phyloP scores from a whole-genome alignment of 1,284 basidiomycete genomes.

The Fomitopsis schrenkii region DNA sequence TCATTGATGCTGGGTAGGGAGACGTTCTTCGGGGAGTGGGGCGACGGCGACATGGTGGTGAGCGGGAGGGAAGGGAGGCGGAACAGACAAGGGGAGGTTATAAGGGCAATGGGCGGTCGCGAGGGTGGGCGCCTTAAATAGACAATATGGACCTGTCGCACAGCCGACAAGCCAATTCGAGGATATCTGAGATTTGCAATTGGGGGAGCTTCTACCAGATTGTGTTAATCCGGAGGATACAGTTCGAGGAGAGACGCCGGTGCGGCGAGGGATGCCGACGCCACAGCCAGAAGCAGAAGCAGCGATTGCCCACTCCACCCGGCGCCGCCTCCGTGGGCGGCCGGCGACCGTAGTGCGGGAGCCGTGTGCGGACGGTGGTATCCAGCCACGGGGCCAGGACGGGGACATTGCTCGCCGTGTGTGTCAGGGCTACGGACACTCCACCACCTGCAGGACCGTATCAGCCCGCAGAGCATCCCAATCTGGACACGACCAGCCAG shows the following conservation, averaged over 20 bases:
- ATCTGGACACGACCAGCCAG: background rate
- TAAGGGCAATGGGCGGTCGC: background rate
- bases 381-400: background rate
- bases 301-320: background rate
- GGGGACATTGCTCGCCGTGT: background rate
- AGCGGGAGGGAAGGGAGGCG: background rate
- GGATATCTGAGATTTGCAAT: constrained; percentile 8
- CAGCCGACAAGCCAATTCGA: constrained; percentile 4
- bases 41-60: constrained; percentile 9
- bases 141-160: constrained; percentile 1
- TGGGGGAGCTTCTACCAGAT: constrained; percentile 1
- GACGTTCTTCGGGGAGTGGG: constrained; percentile 9
- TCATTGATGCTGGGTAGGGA: constrained; percentile 27
- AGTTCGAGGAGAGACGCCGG: background rate
- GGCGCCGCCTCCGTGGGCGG: background rate
- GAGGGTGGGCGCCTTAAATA: constrained; percentile 6
- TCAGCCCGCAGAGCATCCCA: background rate
- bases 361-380: background rate
- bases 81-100: constrained; percentile 1
- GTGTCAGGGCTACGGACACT: background rate
- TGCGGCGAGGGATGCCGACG: constrained; percentile 4
- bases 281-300: background rate
- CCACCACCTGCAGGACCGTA: background rate
- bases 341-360: background rate
- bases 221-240: constrained; percentile 1